Evolutionary conservation across 179 eudicot species (phyloP).

Genomic region (Spergularia azorica): DNA sequence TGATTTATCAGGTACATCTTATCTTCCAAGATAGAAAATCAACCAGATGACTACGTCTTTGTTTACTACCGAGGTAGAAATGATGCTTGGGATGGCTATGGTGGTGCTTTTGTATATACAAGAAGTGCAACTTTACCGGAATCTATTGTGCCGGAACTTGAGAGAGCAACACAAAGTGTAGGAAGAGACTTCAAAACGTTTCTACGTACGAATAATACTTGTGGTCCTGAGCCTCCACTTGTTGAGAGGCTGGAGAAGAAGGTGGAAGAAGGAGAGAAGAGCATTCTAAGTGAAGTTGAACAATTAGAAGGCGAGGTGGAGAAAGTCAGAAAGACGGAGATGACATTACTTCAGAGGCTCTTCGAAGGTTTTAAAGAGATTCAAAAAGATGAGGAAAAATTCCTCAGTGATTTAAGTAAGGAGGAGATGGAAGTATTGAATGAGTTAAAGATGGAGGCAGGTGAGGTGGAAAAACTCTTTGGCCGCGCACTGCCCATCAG

Average conservation of each 20-base stretch:
- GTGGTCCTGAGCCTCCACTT: conserved; percentile 74
- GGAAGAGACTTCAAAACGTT: conserved; percentile 79
- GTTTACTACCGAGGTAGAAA: conserved; percentile 89
- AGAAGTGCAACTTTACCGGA: conserved; percentile 80
- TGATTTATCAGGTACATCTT: conserved; percentile 66
- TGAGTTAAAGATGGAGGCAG: conserved; percentile 83
- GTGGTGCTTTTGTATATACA: conserved; percentile 90
- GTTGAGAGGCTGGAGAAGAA: conserved; percentile 59
- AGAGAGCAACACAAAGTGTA: conserved; percentile 67
- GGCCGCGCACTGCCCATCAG: conserved; percentile 79
- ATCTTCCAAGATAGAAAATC: conserved; percentile 76
- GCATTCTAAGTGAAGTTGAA: conserved; percentile 75
- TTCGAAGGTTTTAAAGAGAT: conserved; percentile 78
- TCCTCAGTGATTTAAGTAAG: conserved; percentile 62
- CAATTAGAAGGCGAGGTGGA: conserved; percentile 76
- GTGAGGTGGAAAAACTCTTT: conserved; percentile 81
- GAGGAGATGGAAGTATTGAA: conserved; percentile 84
- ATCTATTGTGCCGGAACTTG: conserved; percentile 69
- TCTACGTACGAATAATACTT: conserved; percentile 74
- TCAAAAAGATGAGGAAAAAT: conserved; percentile 67
- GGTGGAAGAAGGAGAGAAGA: conserved; percentile 84
- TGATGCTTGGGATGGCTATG: conserved; percentile 99
- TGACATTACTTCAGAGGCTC: conserved; percentile 59
- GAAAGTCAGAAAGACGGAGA: conserved; percentile 65
- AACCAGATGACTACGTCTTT: conserved; percentile 85